These are phyloP conservation scores for Sideroxylon spinosum DNA, from an alignment of 179 eudicot genomes.

Conservation along the genomic window DNA sequence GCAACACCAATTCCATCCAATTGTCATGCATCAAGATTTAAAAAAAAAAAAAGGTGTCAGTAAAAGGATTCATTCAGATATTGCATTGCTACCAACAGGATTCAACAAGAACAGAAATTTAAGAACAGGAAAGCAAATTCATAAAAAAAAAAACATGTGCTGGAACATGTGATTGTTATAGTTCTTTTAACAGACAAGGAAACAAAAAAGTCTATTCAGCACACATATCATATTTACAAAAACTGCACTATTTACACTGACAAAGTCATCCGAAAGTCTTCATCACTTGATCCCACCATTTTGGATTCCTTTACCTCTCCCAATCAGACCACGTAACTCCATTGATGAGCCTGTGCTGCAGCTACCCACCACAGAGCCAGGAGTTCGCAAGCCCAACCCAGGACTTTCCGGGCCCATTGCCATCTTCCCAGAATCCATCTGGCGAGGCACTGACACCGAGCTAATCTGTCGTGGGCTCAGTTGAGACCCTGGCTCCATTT, in stretches of 20 bases:
- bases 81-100: background rate
- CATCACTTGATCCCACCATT: constrained; percentile 10
- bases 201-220: background rate
- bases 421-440: constrained; percentile 3
- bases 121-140: background rate
- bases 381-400: constrained; percentile 5
- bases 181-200: background rate
- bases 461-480: constrained; percentile 13
- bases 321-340: background rate
- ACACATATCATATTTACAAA: background rate
- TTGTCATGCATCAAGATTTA: no score
- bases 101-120: background rate
- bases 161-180: background rate
- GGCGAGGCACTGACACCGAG: background rate
- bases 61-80: no score
- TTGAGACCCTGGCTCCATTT: constrained; percentile 4
- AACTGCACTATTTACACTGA: background rate
- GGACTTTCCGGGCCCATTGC: background rate
- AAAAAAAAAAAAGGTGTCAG: no score
- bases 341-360: constrained; percentile 4
- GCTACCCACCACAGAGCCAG: constrained; percentile 8
- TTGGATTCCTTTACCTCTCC: background rate
- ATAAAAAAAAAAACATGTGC: background rate
- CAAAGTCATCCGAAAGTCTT: background rate
- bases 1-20: no score